These are phyloP conservation scores for Leccinum longicurvipes DNA, from an alignment of 768 basidiomycete species.

Conservation along the genomic window DNA sequence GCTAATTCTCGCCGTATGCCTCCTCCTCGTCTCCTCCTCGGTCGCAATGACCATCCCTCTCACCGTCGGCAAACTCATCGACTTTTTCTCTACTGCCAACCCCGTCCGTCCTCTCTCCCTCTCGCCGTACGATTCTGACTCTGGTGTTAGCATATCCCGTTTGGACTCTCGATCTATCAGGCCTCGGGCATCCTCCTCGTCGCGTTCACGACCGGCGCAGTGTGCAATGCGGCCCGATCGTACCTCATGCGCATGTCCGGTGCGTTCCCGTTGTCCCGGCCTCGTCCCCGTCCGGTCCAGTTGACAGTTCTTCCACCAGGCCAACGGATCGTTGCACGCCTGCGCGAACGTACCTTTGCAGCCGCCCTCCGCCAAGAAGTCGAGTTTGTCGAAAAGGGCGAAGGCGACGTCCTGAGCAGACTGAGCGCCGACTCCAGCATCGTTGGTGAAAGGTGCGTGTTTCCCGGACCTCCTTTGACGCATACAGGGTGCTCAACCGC, in stretches of 20 bases:
- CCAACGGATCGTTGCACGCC: slow-evolving; percentile 86
- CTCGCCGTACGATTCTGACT: background rate
- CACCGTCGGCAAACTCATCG: slow-evolving; percentile 91
- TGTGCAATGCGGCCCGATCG: slow-evolving; percentile 79
- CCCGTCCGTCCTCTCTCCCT: slow-evolving; percentile 43
- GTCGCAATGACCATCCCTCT: slow-evolving; percentile 93
- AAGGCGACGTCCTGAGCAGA: slow-evolving; percentile 90
- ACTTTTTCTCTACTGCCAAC: slow-evolving; percentile 76
- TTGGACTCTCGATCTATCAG: slow-evolving; percentile 74
- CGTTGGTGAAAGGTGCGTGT: slow-evolving; percentile 80
- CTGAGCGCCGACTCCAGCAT: slow-evolving; percentile 90
- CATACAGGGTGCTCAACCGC: background rate
- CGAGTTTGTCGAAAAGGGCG: slow-evolving; percentile 88
- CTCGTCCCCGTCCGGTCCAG: background rate
- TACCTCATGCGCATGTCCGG: slow-evolving; percentile 86
- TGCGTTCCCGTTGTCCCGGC: slow-evolving; percentile 24
- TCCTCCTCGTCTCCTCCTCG: slow-evolving; percentile 82
- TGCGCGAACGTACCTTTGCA: slow-evolving; percentile 77
- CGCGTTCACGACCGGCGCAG: slow-evolving; percentile 83
- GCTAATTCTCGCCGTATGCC: slow-evolving; percentile 68
- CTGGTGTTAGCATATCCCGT: slow-evolving; percentile 61
- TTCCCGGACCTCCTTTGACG: background rate
- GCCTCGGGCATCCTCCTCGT: slow-evolving; percentile 72
- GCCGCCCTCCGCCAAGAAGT: slow-evolving; percentile 89
- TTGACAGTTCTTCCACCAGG: slow-evolving; percentile 33